Evolutionary conservation across 148 eudicot genomes (phyloP).

Genomic region (Chenopodium formosanum): DNA sequence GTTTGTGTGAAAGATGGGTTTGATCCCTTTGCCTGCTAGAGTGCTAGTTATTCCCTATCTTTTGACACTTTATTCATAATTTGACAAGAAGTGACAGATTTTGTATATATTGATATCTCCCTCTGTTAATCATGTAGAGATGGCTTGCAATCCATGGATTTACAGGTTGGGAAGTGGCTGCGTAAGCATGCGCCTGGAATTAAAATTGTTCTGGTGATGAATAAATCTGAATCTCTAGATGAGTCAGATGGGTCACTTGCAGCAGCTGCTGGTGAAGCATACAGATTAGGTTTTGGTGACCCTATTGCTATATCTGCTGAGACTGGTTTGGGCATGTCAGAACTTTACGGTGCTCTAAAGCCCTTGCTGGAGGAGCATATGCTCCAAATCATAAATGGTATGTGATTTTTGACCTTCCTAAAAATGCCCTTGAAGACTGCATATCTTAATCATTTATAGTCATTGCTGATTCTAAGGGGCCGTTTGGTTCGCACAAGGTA

Average conservation of each 20-base stretch:
- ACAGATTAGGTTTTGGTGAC: constrained; percentile 87
- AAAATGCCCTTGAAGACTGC: too few species aligned
- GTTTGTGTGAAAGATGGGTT: neutral
- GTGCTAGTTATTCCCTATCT: neutral
- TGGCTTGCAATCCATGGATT: constrained; percentile 93
- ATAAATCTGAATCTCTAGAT: constrained; percentile 87
- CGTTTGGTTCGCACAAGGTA: too few species aligned
- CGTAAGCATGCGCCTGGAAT: constrained; percentile 78
- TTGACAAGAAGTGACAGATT: neutral
- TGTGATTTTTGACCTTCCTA: constrained; percentile 10
- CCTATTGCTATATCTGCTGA: constrained; percentile 96
- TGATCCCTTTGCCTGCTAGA: neutral
- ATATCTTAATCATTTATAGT: too few species aligned
- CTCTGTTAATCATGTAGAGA: constrained; percentile 50
- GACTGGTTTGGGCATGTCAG: constrained; percentile 89
- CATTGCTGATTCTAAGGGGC: too few species aligned
- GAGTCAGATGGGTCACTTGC: constrained; percentile 60
- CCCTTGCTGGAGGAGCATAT: constrained; percentile 65
- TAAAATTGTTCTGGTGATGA: constrained; percentile 77
- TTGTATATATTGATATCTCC: constrained; percentile 1
- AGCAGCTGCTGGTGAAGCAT: constrained; percentile 84
- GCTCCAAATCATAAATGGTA: constrained; percentile 49
- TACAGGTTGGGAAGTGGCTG: constrained; percentile 98
- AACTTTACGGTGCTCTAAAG: constrained; percentile 54
- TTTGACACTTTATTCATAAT: neutral